Conservation (phyloP, 257 asterid genomes). For the Parsonsia alboflavescens region DNA sequence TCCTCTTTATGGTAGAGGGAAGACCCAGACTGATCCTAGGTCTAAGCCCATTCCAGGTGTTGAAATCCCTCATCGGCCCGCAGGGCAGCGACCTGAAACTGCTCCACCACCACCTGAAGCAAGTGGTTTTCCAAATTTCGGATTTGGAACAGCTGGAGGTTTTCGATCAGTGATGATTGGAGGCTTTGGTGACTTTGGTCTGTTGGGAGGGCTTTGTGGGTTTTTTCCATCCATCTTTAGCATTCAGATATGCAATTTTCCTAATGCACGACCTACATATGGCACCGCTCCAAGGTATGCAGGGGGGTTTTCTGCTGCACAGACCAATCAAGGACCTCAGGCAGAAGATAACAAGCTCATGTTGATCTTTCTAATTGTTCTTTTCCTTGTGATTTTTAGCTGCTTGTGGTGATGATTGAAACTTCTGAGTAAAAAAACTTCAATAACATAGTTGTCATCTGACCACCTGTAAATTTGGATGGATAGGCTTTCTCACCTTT, state of each 20-base stretch:
- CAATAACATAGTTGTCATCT: background rate
- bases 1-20: slow-evolving; percentile 72
- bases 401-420: background rate
- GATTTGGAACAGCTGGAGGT: slow-evolving; percentile 52
- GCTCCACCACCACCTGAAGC: slow-evolving; percentile 32
- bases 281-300: slow-evolving; percentile 32
- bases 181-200: slow-evolving; percentile 38
- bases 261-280: slow-evolving; percentile 16
- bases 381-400: slow-evolving; percentile 28
- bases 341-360: slow-evolving; percentile 49
- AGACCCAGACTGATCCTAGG: slow-evolving; percentile 54
- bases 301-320: slow-evolving; percentile 28
- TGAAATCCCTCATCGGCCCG: slow-evolving; percentile 64
- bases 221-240: slow-evolving; percentile 39
- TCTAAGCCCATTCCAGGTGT: slow-evolving; percentile 56
- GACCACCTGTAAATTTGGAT: slow-evolving; percentile 11
- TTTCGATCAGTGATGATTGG: slow-evolving; percentile 54
- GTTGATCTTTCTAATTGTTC: slow-evolving; percentile 35
- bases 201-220: slow-evolving; percentile 67
- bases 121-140: slow-evolving; percentile 26
- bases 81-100: slow-evolving; percentile 59
- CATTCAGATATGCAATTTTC: slow-evolving; percentile 43
- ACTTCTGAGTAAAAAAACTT: background rate
- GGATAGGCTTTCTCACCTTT: background rate
- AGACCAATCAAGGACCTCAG: slow-evolving; percentile 25